Conservation (phyloP, 768 basidiomycete genomes). For the Exidia glandulosa region DNA sequence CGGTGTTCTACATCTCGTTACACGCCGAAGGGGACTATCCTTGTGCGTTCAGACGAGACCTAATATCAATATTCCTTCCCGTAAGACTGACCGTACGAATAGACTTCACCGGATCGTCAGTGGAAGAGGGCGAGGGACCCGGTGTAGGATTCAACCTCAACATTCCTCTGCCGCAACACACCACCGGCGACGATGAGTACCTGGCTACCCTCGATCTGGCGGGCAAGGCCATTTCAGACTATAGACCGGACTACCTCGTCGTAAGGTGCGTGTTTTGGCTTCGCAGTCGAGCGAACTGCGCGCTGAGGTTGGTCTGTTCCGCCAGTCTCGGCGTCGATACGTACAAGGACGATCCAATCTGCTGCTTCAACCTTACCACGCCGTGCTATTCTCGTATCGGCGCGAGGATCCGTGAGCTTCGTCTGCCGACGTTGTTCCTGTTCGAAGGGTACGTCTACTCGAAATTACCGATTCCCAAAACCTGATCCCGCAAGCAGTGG, state of each 20-base stretch:
- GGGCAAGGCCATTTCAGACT: conserved; percentile 8
- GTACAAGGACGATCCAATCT: conserved; percentile 20
- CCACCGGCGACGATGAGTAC: conserved; percentile 17
- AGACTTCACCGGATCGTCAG: conserved; percentile 21
- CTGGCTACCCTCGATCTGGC: conserved; percentile 13
- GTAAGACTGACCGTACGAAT: neutral
- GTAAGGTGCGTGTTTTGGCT: conserved; percentile 14
- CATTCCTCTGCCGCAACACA: conserved; percentile 19
- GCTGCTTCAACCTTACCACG: conserved; percentile 18
- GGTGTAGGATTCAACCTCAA: conserved; percentile 19
- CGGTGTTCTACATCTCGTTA: conserved; percentile 22
- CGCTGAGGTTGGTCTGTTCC: neutral
- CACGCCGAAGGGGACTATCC: conserved; percentile 23
- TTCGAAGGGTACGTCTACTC: conserved; percentile 22
- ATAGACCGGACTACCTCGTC: conserved; percentile 15
- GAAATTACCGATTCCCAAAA: neutral
- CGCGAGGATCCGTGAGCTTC: conserved; percentile 8
- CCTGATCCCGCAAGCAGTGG: conserved; percentile 10
- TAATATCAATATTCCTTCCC: conserved; percentile 14
- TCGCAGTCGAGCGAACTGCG: neutral
- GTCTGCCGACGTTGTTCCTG: conserved; percentile 18
- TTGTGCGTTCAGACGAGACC: conserved; percentile 16
- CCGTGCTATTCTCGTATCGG: conserved; percentile 19
- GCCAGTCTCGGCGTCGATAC: conserved; percentile 25
- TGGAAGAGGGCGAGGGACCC: conserved; percentile 15